Base-by-base conservation (phyloP, 345 rosid genomes). In the Gossypium herbaceum region DNA sequence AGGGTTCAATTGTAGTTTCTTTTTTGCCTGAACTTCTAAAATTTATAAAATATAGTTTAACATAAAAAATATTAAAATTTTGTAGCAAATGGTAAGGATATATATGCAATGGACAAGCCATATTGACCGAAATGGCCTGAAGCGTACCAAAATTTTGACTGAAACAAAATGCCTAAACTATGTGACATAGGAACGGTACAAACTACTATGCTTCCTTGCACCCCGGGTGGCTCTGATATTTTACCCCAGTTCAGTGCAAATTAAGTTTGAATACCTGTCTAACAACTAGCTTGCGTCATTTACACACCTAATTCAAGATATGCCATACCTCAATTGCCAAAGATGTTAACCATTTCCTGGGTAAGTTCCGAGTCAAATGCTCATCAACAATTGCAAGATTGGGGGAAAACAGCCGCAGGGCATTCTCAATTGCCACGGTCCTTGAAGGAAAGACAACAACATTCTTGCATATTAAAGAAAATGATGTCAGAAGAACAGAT, bases 321-420 rank as follows among this genome's bases (percentile, higher is more conserved):
- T 34, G 68, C 17, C 76, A 71, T 91, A 92, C 97, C 98, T 89
- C 80, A 83, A 93, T 78, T 52, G 87, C 90, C 81, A 93, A 84
- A 75, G 94, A 91, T 73, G 94, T 93, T 75, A 94, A 75, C 97
- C 99, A 94, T 72, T 85, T 84, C 82, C 85, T 89, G 12, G 98
- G 98, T 75, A 91, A 84, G 80, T 88, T 86, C 48, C 84, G 87
- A 45, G 97, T 91, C 50, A 94, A 87, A 82, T 89, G 88, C 82
- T 91, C 93, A 75, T 94, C 99, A 47, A 94, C 94, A 81, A 94
- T 85, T 65, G 97, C 99, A 65, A 93, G 97, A 22, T 76, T 89
- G 77, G 99, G 99, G 47, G 94, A 90, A 82, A 93, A 91, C 79
- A 94, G 81, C 74, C 86, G 85, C 75, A 94, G 92, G 72, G 86